Evolutionary conservation across 768 basidiomycete species (phyloP).

Genomic region (Termitomyces sp.): DNA sequence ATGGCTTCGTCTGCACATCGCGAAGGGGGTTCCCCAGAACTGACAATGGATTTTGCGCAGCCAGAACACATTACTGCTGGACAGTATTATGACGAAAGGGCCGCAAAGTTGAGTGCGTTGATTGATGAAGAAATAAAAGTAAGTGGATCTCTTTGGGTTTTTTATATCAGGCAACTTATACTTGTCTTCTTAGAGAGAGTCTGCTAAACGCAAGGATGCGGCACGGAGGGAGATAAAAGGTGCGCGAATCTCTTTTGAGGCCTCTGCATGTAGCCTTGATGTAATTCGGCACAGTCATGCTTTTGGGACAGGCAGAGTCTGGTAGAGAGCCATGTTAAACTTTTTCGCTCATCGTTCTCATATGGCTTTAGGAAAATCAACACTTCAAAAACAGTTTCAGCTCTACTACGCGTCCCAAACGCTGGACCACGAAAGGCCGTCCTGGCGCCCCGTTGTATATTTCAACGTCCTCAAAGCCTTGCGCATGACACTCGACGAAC

Average conservation of each 20-base stretch:
- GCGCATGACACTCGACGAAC: slow-evolving; percentile 66
- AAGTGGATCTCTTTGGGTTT: background rate
- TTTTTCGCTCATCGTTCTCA: background rate
- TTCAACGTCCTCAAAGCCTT: slow-evolving; percentile 81
- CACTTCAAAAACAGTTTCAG: slow-evolving; percentile 82
- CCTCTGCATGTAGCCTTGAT: background rate
- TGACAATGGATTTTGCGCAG: slow-evolving; percentile 8
- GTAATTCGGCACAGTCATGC: slow-evolving; percentile 43
- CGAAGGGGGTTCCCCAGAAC: slow-evolving; percentile 6
- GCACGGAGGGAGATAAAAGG: slow-evolving; percentile 44
- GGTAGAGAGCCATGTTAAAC: slow-evolving; percentile 21
- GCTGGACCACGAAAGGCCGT: slow-evolving; percentile 65
- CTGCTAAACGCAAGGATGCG: slow-evolving; percentile 38
- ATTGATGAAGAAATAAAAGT: slow-evolving; percentile 59
- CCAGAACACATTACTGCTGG: slow-evolving; percentile 9
- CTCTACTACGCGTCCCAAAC: slow-evolving; percentile 70
- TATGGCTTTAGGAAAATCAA: slow-evolving; percentile 57
- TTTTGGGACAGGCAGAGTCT: slow-evolving; percentile 76
- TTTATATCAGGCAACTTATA: background rate
- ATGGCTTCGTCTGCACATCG: slow-evolving; percentile 6
- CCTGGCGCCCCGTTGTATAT: slow-evolving; percentile 78
- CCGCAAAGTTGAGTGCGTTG: slow-evolving; percentile 39
- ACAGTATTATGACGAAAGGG: slow-evolving; percentile 33
- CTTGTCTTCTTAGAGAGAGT: slow-evolving; percentile 38
- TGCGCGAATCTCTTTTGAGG: slow-evolving; percentile 13